phyloP scores from a whole-genome alignment of 495 filamentous ascomycete genomes.

The Neurospora pannonica region DNA sequence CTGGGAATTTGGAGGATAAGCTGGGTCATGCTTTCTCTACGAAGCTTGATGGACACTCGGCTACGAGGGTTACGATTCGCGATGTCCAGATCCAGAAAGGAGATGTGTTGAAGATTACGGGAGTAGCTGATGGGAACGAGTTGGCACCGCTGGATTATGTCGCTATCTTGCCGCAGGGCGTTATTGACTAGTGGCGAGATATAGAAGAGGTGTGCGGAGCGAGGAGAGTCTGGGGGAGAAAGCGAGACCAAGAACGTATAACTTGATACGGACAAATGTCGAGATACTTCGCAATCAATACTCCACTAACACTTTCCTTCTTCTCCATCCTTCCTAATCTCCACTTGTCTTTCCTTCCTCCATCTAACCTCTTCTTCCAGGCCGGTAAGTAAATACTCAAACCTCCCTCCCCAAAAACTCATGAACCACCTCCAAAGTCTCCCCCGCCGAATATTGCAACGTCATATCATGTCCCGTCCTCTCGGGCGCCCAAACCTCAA shows the following conservation, averaged over 20 bases:
- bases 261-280: background rate
- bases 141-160: conserved; percentile 60
- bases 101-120: conserved; percentile 50
- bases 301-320: conserved; percentile 19
- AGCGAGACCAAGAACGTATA: background rate
- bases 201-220: background rate
- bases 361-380: background rate
- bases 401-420: background rate
- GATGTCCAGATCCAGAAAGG: conserved; percentile 42
- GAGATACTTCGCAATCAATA: background rate
- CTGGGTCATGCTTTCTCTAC: conserved; percentile 47
- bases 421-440: background rate
- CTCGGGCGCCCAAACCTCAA: background rate
- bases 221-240: background rate
- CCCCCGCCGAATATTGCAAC: conserved; percentile 2
- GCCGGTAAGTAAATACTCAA: background rate
- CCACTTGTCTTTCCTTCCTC: background rate
- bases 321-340: conserved; percentile 4
- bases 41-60: conserved; percentile 55
- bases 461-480: conserved; percentile 5
- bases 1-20: conserved; percentile 45
- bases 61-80: conserved; percentile 50
- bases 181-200: conserved; percentile 40
- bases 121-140: conserved; percentile 49
- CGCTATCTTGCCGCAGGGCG: conserved; percentile 46